These are phyloP conservation scores for Cercophora newfieldiana DNA, from an alignment of 495 filamentous ascomycete genomes.

Conservation along the genomic window DNA sequence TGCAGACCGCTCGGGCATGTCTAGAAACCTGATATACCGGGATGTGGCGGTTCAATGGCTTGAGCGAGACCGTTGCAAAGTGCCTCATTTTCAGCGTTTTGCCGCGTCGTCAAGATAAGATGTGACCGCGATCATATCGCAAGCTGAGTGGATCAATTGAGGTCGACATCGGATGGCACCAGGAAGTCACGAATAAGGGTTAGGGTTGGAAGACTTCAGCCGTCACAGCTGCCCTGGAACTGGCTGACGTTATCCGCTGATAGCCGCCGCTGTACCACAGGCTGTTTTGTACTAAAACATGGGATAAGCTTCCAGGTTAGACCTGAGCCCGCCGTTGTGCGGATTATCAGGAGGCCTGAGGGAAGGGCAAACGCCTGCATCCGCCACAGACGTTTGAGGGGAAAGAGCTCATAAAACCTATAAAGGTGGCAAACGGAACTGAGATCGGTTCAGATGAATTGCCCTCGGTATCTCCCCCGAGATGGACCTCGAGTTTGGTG, in stretches of 20 bases:
- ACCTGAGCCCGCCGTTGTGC: too few relatives aligned
- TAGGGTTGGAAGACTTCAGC: background rate
- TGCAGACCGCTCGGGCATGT: conserved; percentile 1
- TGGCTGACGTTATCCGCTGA: background rate
- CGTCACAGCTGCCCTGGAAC: background rate
- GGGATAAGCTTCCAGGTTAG: too few relatives aligned
- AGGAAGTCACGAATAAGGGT: background rate
- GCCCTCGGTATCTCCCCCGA: background rate
- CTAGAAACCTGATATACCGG: background rate
- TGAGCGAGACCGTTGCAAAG: conserved; percentile 7
- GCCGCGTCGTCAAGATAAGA: conserved; percentile 2
- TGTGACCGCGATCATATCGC: background rate
- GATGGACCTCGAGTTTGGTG: background rate
- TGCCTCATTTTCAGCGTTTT: conserved; percentile 16
- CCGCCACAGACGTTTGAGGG: too few relatives aligned
- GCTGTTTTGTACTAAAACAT: too few relatives aligned
- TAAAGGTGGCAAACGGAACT: too few relatives aligned
- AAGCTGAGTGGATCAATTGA: conserved; percentile 1
- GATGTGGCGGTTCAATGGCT: conserved; percentile 13
- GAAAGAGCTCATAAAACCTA: too few relatives aligned
- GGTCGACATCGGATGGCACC: background rate
- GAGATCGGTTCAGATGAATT: too few relatives aligned
- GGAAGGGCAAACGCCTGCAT: too few relatives aligned
- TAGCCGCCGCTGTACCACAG: background rate
- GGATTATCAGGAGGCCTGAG: too few relatives aligned